Base-by-base conservation (phyloP, 2,329 filamentous ascomycete genomes). In the Teratosphaeria nubilosa region DNA sequence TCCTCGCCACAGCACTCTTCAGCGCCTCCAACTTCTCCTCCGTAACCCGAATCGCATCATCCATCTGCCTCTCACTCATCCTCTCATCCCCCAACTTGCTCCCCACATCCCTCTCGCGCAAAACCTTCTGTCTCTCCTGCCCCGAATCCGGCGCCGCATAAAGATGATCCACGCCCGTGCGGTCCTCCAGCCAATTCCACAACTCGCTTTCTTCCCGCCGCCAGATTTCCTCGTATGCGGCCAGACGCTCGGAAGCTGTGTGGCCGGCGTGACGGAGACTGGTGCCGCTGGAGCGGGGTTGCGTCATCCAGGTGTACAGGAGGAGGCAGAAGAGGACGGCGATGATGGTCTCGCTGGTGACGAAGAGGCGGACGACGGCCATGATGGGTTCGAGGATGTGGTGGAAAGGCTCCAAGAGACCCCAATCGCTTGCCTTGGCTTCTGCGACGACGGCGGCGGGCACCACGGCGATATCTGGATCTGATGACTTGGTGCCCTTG, bases 191-290 rank as follows among this genome's bases (percentile, higher is more conserved):
- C 91, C 91, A 96, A 59, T 89, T 86, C 91, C 91, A 96, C 10
- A 96, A 76, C 66, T 94, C 90, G 63, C 83, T 90, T 70, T 96
- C 91, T 72, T 96, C 90, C 48, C 84, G 79, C 37, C 85, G 81
- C 91, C 92, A 99, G 69, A 97, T 87, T 74, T 96, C 89, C 65
- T 97, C 91, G 70, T 96, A 97, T 0, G 89, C 90, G 1, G 87
- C 85, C 16, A 91, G 75, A 5, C 91, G 83, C 57, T 91, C 85
- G 0, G 88, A 81, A 3, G 76, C 69, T 0, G 74, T 68, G 58
- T 77, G 68, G 16, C 73, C 73, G 0, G 73, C 68, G 25, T 72
- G 73, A 7, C 74, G 72, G 1, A 76, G 65, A 22, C 71, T 72
- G 57, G 65, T 63, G 1, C 69, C 66, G 6, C 64, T 58, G 58